Base-by-base conservation (phyloP, 2,329 filamentous ascomycete genomes). In the Alternaria incomplexa region DNA sequence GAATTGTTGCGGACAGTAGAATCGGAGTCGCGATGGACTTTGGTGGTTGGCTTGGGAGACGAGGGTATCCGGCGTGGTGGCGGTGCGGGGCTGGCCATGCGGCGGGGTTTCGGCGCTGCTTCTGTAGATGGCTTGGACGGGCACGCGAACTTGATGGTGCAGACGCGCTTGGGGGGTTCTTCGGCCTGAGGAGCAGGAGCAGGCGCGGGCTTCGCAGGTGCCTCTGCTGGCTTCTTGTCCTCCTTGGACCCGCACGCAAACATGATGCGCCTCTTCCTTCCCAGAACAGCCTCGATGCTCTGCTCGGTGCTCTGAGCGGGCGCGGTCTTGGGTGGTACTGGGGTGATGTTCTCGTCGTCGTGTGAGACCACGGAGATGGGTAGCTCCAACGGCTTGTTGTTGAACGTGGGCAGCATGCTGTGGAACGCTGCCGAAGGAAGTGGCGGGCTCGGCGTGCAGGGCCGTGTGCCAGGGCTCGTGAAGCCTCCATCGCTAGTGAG, bases 401-500 rank as follows among this genome's bases (percentile, higher is more conserved):
- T 80, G 59, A 78, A 77, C 25, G 79, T 68, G 6, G 70, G 77
- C 10, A 81, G 65, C 58, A 80, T 75, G 47, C 64, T 76, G 56
- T 75, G 78, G 55, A 81, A 77, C 11, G 83, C 81, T 56, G 87
- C 83, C 17, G 89, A 85, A 5, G 89, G 89, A 3, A 90, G 84
- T n/a, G 93, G 93, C 17, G 96, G 95, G 75, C 95, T 98, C 1
- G 94, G 93, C 0, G 93, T 95, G 78, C 89, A 93, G 36, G 93
- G 92, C 59, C 93, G 86, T n/a, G 93, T 81, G 28, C 81, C 91
- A 45, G 95, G 93, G 73, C 93, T 97, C 17, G 94, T 97, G 62
- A 96, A 83, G 62, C 93, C 94, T 61, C 92, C 96, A 74, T 97
- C 96, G 80, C 94, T 97, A n/a, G 93, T 97, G 61, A 98, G 85